Evolutionary conservation across 495 filamentous ascomycete species (phyloP).

Genomic region (Penicillium longicatenatum): DNA sequence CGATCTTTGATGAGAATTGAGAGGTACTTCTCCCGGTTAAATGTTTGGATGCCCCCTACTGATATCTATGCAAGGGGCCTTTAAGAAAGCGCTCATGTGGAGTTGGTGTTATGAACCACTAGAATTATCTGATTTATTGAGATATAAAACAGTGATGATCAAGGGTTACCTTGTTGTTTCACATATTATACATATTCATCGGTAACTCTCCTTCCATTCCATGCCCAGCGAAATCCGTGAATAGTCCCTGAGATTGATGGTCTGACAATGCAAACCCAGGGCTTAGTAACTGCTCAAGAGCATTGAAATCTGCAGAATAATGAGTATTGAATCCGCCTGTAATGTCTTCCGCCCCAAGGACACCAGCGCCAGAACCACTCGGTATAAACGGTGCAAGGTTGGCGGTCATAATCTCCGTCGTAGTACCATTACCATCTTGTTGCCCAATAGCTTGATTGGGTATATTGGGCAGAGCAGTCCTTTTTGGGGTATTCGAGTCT

Average conservation of each 20-base stretch:
- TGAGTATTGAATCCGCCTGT: background rate
- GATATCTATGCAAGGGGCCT: too few relatives aligned
- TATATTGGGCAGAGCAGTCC: background rate
- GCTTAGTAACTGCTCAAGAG: slow-evolving; percentile 3
- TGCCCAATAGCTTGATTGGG: background rate
- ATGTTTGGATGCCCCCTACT: background rate
- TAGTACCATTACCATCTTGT: background rate
- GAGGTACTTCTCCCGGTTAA: background rate
- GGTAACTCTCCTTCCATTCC: background rate
- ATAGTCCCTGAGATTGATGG: background rate
- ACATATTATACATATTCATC: background rate
- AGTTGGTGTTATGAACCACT: background rate
- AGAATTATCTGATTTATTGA: background rate
- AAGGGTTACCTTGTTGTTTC: background rate
- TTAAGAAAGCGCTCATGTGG: too few relatives aligned
- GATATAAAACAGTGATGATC: background rate
- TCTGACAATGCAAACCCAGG: slow-evolving; percentile 5
- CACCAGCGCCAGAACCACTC: background rate
- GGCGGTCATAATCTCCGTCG: background rate
- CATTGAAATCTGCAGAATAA: background rate
- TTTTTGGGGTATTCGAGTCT: background rate
- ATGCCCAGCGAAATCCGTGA: background rate
- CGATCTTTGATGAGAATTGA: background rate
- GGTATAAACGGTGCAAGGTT: background rate
- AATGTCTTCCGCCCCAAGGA: background rate